A percentile compares a stretch with the other conserved stretches of the same genome.
Evolutionary conservation across 495 filamentous ascomycete species (phyloP).

Genomic region (Penicillium cosmopolitanum): DNA sequence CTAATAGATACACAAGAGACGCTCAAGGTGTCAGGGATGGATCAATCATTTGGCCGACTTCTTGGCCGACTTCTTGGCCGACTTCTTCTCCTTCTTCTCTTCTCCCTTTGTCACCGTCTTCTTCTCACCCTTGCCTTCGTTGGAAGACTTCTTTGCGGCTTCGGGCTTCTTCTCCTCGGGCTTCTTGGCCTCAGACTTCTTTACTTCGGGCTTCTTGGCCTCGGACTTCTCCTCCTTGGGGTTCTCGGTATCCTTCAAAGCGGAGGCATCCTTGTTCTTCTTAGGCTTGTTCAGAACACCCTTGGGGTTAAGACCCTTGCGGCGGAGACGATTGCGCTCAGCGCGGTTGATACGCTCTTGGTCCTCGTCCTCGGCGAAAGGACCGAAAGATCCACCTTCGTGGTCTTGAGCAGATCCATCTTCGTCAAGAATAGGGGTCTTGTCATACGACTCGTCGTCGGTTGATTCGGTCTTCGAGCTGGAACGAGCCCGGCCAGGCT

Average conservation of each 20-base stretch:
- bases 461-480: slow-evolving; percentile 27
- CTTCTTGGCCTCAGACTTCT: background rate
- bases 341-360: slow-evolving; percentile 61
- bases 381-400: slow-evolving; percentile 61
- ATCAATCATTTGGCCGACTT: slow-evolving; percentile 42
- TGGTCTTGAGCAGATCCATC: slow-evolving; percentile 32
- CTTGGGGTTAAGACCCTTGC: slow-evolving; percentile 70
- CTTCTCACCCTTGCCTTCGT: slow-evolving; percentile 22
- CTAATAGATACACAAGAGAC: slow-evolving; percentile 32
- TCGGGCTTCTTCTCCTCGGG: slow-evolving; percentile 1
- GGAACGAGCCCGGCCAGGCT: slow-evolving; percentile 21
- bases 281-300: slow-evolving; percentile 52
- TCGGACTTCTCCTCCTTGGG: slow-evolving; percentile 8
- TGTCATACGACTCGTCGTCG: slow-evolving; percentile 41
- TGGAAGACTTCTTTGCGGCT: slow-evolving; percentile 20
- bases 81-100: slow-evolving; percentile 26
- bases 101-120: slow-evolving; percentile 19
- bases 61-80: slow-evolving; percentile 40
- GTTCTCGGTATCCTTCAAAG: slow-evolving; percentile 1
- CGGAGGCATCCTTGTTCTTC: slow-evolving; percentile 26
- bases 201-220: slow-evolving; percentile 11
- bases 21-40: slow-evolving; percentile 17
- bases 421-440: slow-evolving; percentile 51
- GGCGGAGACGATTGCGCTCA: slow-evolving; percentile 58
- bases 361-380: slow-evolving; percentile 69